Evolutionary conservation across 208 protist genomes (phyloP).

Genomic region (Zelonia costaricensis): DNA sequence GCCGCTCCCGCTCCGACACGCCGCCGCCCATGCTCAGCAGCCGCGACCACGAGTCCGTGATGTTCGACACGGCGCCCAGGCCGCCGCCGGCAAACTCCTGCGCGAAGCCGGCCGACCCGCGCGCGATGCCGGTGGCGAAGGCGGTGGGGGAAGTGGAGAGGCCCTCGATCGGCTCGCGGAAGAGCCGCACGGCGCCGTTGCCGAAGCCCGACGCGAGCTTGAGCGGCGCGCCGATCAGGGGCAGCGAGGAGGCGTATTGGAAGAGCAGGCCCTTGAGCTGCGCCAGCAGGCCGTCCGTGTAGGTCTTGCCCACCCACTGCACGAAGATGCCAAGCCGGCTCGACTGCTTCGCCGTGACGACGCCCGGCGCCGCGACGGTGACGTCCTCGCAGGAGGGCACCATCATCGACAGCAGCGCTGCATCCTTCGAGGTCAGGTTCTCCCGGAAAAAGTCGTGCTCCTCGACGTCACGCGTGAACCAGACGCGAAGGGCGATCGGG

Average conservation of each 20-base stretch:
- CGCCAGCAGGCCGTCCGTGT: slow-evolving; percentile 62
- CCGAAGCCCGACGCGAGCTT: slow-evolving; percentile 80
- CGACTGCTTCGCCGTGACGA: slow-evolving; percentile 58
- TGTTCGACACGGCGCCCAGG: slow-evolving; percentile 80
- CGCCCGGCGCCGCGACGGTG: slow-evolving; percentile 61
- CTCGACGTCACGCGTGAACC: slow-evolving; percentile 74
- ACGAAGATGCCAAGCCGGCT: slow-evolving; percentile 61
- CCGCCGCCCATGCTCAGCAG: slow-evolving; percentile 63
- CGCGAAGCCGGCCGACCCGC: slow-evolving; percentile 66
- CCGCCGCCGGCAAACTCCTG: slow-evolving; percentile 71
- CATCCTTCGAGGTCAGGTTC: slow-evolving; percentile 55
- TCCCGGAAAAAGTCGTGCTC: slow-evolving; percentile 85
- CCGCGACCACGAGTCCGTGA: slow-evolving; percentile 74
- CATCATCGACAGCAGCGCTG: slow-evolving; percentile 87
- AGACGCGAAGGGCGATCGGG: slow-evolving; percentile 80
- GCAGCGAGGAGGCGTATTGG: slow-evolving; percentile 89
- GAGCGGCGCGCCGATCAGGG: slow-evolving; percentile 81
- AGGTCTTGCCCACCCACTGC: slow-evolving; percentile 75
- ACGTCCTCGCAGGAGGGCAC: slow-evolving; percentile 84
- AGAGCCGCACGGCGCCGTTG: slow-evolving; percentile 80
- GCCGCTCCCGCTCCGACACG: slow-evolving; percentile 51
- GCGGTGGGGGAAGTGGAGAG: slow-evolving; percentile 73
- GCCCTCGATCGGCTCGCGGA: slow-evolving; percentile 77
- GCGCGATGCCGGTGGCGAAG: slow-evolving; percentile 74
- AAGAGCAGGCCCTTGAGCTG: slow-evolving; percentile 75